Conservation (phyloP, 169 alveolate species). For the Nephromyces sp. region DNA sequence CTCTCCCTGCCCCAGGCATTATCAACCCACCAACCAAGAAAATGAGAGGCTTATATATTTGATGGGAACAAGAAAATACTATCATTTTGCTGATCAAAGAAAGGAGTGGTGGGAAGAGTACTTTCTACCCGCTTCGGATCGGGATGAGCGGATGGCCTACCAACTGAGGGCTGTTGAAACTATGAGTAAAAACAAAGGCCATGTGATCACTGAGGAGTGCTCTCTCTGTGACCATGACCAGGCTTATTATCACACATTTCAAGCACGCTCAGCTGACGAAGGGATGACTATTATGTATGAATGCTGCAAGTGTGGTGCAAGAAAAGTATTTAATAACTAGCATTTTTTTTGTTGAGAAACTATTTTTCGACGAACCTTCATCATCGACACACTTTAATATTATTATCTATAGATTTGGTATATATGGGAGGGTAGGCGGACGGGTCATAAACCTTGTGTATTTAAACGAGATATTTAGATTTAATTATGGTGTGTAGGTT, state of each 20-base stretch:
- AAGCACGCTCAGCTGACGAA: conserved; percentile 56
- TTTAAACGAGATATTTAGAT: too few species aligned
- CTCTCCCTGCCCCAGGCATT: too few species aligned
- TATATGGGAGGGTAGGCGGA: too few species aligned
- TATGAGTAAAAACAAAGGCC: conserved; percentile 35
- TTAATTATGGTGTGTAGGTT: too few species aligned
- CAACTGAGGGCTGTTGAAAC: conserved; percentile 38
- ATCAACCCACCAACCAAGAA: background rate
- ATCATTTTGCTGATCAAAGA: conserved; percentile 1
- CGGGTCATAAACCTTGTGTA: too few species aligned
- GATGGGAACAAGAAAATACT: conserved; percentile 13
- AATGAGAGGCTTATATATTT: conserved; percentile 3
- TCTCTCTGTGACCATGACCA: conserved; percentile 47
- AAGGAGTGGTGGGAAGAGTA: conserved; percentile 27
- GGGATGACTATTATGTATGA: conserved; percentile 55
- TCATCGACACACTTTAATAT: too few species aligned
- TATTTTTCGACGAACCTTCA: too few species aligned
- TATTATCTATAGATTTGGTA: too few species aligned
- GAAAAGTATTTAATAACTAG: conserved; percentile 45
- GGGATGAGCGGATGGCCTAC: conserved; percentile 15
- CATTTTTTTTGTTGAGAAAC: too few species aligned
- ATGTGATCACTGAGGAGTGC: conserved; percentile 38
- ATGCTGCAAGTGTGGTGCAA: conserved; percentile 44
- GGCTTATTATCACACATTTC: conserved; percentile 50
- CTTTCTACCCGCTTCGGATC: conserved; percentile 11